Evolutionary conservation across 345 rosid species (phyloP), one percentile per base, ranked within the genome.

Genomic region (Psidium friedrichsthalianum): DNA sequence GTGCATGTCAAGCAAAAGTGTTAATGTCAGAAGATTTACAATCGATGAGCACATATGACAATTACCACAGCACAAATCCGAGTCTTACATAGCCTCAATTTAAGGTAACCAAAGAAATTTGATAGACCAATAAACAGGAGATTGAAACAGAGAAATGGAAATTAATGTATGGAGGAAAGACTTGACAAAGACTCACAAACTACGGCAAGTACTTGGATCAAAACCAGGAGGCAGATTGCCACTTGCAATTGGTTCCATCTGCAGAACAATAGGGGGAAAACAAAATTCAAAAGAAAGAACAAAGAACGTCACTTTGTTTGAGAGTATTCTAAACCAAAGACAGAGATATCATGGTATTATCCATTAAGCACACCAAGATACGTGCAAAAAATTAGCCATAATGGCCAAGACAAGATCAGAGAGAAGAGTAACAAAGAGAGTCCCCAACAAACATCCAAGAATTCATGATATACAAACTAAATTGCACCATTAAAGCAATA

Each of bases 221-320:
- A 97, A 95, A 94, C 98, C 99, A 89, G 98, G 98, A 92, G 98
- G 99, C 91, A 96, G 95, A 93, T 97, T 97, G 90, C 99, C 99
- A 91, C 97, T 95, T 89, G 98, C 96, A 85, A 96, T 89, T 76
- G 96, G 98, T 91, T 97, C 98, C 89, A 97, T 95, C 99, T 97
- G 90, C 93, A 90, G 93, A 93, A 82, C n/a, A 87, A 89, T 90
- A 90, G 36, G 90, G 83, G 82, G 86, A 89, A 92, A 89, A 51
- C 20, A 42, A 92, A 84, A 82, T 82, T 58, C 76, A 88, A 84
- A 86, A 69, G 59, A 83, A 69, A 24, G 78, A 86, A 80, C 86
- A 81, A 85, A 57, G 78, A 82, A 87, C 53, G 59, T 84, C 51
- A 64, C 59, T 6, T 22, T 82, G 82, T 29, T 83, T 44, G 49